These are phyloP conservation scores for Globisporangium iwayamae DNA, from an alignment of 352 stramenopile species.

Conservation along the genomic window DNA sequence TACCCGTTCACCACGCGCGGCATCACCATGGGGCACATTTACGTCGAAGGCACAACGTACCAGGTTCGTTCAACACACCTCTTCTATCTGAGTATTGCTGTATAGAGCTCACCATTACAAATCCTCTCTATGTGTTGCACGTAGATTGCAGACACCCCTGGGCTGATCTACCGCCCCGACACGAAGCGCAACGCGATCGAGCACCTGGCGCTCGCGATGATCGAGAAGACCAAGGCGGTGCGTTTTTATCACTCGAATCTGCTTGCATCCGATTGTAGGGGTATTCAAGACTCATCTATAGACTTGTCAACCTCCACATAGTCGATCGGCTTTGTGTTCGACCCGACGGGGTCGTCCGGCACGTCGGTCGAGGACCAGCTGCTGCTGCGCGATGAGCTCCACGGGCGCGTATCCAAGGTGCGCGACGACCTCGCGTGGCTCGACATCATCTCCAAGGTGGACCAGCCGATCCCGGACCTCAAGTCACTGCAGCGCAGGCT, in stretches of 20 bases:
- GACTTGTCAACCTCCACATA: slow-evolving; percentile 18
- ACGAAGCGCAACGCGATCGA: slow-evolving; percentile 70
- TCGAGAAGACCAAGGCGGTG: slow-evolving; percentile 73
- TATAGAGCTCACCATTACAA: neutral
- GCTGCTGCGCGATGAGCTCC: slow-evolving; percentile 69
- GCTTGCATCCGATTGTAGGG: neutral
- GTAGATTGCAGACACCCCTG: slow-evolving; percentile 80
- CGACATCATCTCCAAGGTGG: slow-evolving; percentile 85
- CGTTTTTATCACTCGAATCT: slow-evolving; percentile 1
- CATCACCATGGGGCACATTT: slow-evolving; percentile 88
- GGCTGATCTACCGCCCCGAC: slow-evolving; percentile 63
- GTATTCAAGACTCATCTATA: neutral
- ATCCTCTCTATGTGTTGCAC: neutral
- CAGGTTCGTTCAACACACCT: slow-evolving; percentile 29
- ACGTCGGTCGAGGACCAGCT: slow-evolving; percentile 62
- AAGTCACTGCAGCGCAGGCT: slow-evolving; percentile 33
- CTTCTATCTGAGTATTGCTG: neutral
- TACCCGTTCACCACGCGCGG: slow-evolving; percentile 86
- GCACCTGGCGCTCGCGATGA: slow-evolving; percentile 67
- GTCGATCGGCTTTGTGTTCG: slow-evolving; percentile 85
- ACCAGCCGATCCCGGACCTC: slow-evolving; percentile 50
- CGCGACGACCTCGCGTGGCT: slow-evolving; percentile 64
- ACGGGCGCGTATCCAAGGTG: slow-evolving; percentile 32
- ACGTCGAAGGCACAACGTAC: slow-evolving; percentile 76
- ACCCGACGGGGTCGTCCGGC: slow-evolving; percentile 66